Conservation (phyloP, 2,329 filamentous ascomycete species). For the Corniculantispora saksenae region DNA sequence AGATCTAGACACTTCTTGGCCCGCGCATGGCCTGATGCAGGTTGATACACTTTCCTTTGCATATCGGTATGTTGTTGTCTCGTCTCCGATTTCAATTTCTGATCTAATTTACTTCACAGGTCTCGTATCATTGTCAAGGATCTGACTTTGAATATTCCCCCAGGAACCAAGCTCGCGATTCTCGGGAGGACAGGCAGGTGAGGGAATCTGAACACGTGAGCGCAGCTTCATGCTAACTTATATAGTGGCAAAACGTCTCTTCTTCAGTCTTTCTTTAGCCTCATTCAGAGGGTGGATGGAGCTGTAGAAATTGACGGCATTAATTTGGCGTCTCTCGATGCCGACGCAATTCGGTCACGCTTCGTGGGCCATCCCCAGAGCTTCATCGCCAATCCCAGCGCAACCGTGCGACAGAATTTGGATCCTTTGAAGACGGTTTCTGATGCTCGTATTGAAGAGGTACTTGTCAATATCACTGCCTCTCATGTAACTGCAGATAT, state of each 20-base stretch:
- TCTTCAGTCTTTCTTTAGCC: conserved; percentile 4
- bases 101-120: background rate
- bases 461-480: background rate
- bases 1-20: background rate
- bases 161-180: conserved; percentile 2
- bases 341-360: background rate
- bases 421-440: background rate
- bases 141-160: background rate
- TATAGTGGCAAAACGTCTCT: conserved; percentile 13
- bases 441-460: background rate
- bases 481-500: background rate
- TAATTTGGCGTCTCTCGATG: background rate
- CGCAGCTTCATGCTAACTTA: background rate
- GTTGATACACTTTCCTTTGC: background rate
- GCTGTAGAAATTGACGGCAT: background rate
- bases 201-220: background rate
- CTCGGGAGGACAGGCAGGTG: conserved; percentile 12
- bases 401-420: conserved; percentile 2
- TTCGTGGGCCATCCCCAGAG: conserved; percentile 4
- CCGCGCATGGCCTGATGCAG: background rate
- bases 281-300: background rate
- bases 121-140: background rate
- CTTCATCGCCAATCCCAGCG: background rate
- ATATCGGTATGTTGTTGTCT: background rate
- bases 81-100: background rate